These are phyloP conservation scores for Rutstroemia sp. DNA, from an alignment of 2,329 filamentous ascomycete species.

Conservation along the genomic window DNA sequence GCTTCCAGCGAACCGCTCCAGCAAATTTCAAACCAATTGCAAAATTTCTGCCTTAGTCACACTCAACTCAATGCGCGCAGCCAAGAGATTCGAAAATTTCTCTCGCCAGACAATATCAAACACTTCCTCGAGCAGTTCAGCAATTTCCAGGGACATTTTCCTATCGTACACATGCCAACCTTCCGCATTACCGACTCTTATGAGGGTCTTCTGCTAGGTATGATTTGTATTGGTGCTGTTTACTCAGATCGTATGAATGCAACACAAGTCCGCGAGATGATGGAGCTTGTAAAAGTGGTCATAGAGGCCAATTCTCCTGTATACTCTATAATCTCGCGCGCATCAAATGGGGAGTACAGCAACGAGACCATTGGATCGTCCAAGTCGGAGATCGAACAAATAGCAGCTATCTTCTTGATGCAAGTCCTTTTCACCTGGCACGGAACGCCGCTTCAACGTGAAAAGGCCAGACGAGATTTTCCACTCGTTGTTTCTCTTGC, in stretches of 20 bases:
- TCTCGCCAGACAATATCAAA: slow-evolving; percentile 61
- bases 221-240: slow-evolving; percentile 68
- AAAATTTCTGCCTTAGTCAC: slow-evolving; percentile 51
- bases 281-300: slow-evolving; percentile 53
- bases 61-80: slow-evolving; percentile 47
- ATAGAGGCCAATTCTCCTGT: slow-evolving; percentile 49
- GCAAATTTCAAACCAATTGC: slow-evolving; percentile 47
- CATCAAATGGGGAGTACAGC: slow-evolving; percentile 33
- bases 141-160: slow-evolving; percentile 68
- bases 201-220: slow-evolving; percentile 58
- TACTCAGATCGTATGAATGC: slow-evolving; percentile 59
- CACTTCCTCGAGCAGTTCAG: slow-evolving; percentile 65
- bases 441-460: slow-evolving; percentile 57
- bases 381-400: slow-evolving; percentile 51
- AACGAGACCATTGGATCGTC: slow-evolving; percentile 31
- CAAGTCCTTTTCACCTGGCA: slow-evolving; percentile 62
- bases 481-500: slow-evolving; percentile 49
- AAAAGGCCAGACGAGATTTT: slow-evolving; percentile 53
- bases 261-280: slow-evolving; percentile 58
- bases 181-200: slow-evolving; percentile 61
- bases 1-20: slow-evolving; percentile 39
- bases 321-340: slow-evolving; percentile 39
- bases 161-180: slow-evolving; percentile 63
- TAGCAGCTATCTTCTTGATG: slow-evolving; percentile 59
- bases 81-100: slow-evolving; percentile 44